Evolutionary conservation across 495 filamentous ascomycete species (phyloP).

Genomic region (Poronia punctata): DNA sequence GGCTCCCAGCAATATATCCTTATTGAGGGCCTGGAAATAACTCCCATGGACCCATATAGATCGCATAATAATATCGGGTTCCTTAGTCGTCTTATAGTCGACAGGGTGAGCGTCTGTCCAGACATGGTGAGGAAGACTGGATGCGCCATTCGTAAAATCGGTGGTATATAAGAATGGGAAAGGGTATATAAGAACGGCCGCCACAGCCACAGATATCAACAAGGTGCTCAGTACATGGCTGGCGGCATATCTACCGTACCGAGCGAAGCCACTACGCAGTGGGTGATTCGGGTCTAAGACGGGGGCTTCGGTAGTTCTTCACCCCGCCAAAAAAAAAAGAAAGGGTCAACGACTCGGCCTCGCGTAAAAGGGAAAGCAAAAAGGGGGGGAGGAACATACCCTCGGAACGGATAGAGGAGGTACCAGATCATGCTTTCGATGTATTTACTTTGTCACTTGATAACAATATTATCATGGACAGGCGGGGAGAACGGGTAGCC

Average conservation of each 20-base stretch:
- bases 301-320: conserved; percentile 56
- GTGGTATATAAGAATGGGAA: conserved; percentile 60
- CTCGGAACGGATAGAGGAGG: conserved; percentile 56
- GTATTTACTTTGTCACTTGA: conserved; percentile 8
- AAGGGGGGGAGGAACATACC: conserved; percentile 34
- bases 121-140: conserved; percentile 63
- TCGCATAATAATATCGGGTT: conserved; percentile 50
- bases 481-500: background rate
- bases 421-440: conserved; percentile 50
- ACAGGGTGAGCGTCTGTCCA: conserved; percentile 66
- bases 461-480: conserved; percentile 10
- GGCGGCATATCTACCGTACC: conserved; percentile 56
- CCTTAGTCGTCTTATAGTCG: conserved; percentile 24
- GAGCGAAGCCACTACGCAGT: conserved; percentile 51
- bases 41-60: conserved; percentile 53
- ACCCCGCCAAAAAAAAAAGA: conserved; percentile 4
- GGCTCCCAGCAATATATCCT: conserved; percentile 51
- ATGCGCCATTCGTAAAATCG: conserved; percentile 51
- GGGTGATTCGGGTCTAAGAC: conserved; percentile 52
- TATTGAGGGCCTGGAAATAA: conserved; percentile 64
- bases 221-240: conserved; percentile 61
- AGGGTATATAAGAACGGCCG: conserved; percentile 57
- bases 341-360: no score
- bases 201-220: conserved; percentile 55
- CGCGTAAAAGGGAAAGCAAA: conserved; percentile 8